Evolutionary conservation across 2,329 filamentous ascomycete species (phyloP), one percentile per base, ranked within the genome.

Genomic region (Pseudogymnoascus destructans): DNA sequence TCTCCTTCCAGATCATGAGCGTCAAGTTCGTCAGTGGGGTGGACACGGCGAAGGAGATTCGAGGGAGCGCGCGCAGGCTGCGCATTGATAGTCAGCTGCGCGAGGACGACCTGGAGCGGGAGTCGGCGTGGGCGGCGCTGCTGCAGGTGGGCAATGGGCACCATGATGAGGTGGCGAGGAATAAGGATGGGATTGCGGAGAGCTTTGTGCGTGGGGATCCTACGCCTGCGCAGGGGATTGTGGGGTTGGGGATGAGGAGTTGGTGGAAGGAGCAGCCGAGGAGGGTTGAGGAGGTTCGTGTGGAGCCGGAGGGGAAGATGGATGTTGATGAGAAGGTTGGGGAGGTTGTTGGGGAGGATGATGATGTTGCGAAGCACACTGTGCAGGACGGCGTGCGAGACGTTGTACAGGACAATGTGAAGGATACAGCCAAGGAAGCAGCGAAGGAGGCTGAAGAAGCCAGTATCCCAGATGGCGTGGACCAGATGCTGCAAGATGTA

Each of bases 21-120:
- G 80, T 95, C 9, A 83, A 89, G 57, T 97, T 91, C 84, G 87
- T 96, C 0, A 85, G 88, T 62, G 90, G 93, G 10, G 85, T 80
- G 0, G 77, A 77, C 62, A 79, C 73, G 59, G 73, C 60, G 66
- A 73, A 66, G 59, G 71, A 62, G 67, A 70, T 64, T 68, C 76
- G 71, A 68, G 77, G 67, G 65, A 73, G 64, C 68, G 74, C 63
- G 66, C 73, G 68, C 61, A 66, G 65, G 58, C 63, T 62, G 59
- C 59, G 62, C 25, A 62, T 64, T 13, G 62, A 65, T 7, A 58
- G 40, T 11, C 33, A 57, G 13, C 30, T 61, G 11, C 11, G 63
- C 60, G 57, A 66, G 61, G 57, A 57, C 57, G 58, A 60, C 57
- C 19, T 57, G 59, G 7, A 61, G 62, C 30, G 63, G 63, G 57